Percentiles rank a stretch among this genome's conserved stretches.
Conservation (phyloP, 208 protist genomes). For the Phytomonas sp. region DNA sequence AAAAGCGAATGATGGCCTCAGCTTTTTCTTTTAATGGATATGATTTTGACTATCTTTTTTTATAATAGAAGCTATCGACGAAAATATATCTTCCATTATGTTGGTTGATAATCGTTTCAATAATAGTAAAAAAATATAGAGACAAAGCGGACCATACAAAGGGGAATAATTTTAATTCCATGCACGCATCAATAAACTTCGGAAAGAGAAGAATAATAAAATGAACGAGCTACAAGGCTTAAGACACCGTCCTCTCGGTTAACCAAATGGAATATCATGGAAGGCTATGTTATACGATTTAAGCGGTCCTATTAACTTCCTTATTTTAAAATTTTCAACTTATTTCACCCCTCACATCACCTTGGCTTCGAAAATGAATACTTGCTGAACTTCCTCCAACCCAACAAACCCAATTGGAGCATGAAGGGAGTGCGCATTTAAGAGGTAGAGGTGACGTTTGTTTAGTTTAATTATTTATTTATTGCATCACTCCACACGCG, state of each 20-base stretch:
- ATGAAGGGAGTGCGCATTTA: no score
- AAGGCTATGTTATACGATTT: no score
- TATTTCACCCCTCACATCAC: not conserved
- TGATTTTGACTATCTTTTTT: constrained; percentile 5
- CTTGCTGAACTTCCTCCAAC: not conserved
- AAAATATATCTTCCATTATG: no score
- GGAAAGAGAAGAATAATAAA: no score
- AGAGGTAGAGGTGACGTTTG: no score
- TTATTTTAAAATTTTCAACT: not conserved
- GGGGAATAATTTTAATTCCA: not conserved
- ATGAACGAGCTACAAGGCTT: no score
- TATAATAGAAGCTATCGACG: no score
- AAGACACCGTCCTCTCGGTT: no score
- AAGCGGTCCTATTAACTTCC: no score
- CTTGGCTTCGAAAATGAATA: not conserved
- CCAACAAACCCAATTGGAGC: no score
- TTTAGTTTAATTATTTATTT: no score
- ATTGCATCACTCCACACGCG: no score
- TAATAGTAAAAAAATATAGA: constrained; percentile 5
- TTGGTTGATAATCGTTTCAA: not conserved
- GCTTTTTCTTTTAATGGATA: not conserved
- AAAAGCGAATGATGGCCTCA: not conserved
- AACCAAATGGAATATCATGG: constrained; percentile 8
- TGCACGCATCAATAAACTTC: not conserved
- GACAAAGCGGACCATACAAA: not conserved